Percentiles rank a stretch among this genome's conserved stretches.
phyloP scores from a whole-genome alignment of 2,329 filamentous ascomycete genomes.

The Aspergillus sp. region DNA sequence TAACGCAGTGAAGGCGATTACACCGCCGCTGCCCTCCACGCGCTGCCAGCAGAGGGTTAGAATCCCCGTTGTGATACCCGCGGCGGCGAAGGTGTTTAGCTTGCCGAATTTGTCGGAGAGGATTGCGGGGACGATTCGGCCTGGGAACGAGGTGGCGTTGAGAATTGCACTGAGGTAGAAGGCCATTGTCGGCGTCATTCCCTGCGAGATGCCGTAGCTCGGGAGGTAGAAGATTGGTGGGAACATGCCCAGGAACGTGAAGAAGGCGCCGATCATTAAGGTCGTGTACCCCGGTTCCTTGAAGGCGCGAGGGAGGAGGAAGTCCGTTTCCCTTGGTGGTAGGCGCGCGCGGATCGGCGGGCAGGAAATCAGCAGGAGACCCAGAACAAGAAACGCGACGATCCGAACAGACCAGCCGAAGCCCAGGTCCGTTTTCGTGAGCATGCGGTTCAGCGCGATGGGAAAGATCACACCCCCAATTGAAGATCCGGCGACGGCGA shows the following conservation, averaged over 20 bases:
- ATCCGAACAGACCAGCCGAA: slow-evolving; percentile 60
- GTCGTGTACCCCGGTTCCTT: slow-evolving; percentile 29
- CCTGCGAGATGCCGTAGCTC: slow-evolving; percentile 30
- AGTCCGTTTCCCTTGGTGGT: slow-evolving; percentile 28
- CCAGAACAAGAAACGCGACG: slow-evolving; percentile 57
- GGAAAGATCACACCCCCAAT: slow-evolving; percentile 61
- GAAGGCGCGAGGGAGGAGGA: slow-evolving; percentile 28
- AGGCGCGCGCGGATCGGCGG: slow-evolving; percentile 19
- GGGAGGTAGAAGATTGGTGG: slow-evolving; percentile 39
- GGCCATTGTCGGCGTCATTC: slow-evolving; percentile 28
- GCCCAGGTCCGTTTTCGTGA: slow-evolving; percentile 50
- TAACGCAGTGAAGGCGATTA: slow-evolving; percentile 36
- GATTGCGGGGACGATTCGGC: slow-evolving; percentile 40
- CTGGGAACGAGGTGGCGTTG: slow-evolving; percentile 39
- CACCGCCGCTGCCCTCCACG: slow-evolving; percentile 27
- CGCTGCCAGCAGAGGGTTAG: slow-evolving; percentile 36
- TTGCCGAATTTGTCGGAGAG: slow-evolving; percentile 35
- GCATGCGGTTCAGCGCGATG: slow-evolving; percentile 52
- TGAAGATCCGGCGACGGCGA: slow-evolving; percentile 53
- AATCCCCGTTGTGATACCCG: slow-evolving; percentile 32
- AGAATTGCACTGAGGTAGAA: slow-evolving; percentile 38
- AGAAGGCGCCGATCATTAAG: slow-evolving; percentile 26
- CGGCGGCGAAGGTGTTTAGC: slow-evolving; percentile 24
- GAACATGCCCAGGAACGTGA: slow-evolving; percentile 34
- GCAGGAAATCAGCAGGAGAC: slow-evolving; percentile 47